phyloP scores from a whole-genome alignment of 2,329 filamentous ascomycete genomes.

The Simplicillium aogashimaense region DNA sequence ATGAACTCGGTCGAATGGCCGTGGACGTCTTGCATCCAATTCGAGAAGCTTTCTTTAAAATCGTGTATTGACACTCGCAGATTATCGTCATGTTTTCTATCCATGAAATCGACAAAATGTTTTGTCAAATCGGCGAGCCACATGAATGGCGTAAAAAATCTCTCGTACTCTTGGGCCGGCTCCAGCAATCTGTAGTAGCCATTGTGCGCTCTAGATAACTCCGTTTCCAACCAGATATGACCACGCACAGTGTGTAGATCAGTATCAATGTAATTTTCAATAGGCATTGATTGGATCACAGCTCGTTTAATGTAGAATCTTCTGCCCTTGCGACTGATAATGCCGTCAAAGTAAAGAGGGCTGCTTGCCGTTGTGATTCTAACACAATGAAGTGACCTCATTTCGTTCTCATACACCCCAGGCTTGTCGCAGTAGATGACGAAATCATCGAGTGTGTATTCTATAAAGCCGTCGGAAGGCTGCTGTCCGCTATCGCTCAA shows the following conservation, averaged over 20 bases:
- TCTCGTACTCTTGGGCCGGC: conserved; percentile 49
- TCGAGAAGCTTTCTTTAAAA: conserved; percentile 47
- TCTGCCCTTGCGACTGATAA: conserved; percentile 33
- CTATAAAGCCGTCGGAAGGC: conserved; percentile 20
- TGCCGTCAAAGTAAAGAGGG: conserved; percentile 49
- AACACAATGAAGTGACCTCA: conserved; percentile 40
- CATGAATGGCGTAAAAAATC: conserved; percentile 53
- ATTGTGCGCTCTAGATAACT: conserved; percentile 22
- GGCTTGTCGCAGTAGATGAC: conserved; percentile 38
- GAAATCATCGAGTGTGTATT: conserved; percentile 48
- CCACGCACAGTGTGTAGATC: conserved; percentile 34
- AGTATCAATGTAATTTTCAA: conserved; percentile 53
- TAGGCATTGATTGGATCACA: conserved; percentile 46
- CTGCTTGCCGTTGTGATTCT: conserved; percentile 1
- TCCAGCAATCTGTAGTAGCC: conserved; percentile 55
- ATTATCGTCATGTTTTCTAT: conserved; percentile 17
- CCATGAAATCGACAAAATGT: conserved; percentile 59
- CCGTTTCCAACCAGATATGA: conserved; percentile 56
- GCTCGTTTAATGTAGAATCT: conserved; percentile 44
- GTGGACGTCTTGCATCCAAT: conserved; percentile 44
- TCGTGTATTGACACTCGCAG: conserved; percentile 37
- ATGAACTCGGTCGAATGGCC: conserved; percentile 27
- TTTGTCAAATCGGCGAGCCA: conserved; percentile 67
- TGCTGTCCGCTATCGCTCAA: neutral
- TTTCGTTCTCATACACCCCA: conserved; percentile 29